Evolutionary conservation across 1,284 basidiomycete genomes (phyloP).

Genomic region (Rhodofomes roseus): DNA sequence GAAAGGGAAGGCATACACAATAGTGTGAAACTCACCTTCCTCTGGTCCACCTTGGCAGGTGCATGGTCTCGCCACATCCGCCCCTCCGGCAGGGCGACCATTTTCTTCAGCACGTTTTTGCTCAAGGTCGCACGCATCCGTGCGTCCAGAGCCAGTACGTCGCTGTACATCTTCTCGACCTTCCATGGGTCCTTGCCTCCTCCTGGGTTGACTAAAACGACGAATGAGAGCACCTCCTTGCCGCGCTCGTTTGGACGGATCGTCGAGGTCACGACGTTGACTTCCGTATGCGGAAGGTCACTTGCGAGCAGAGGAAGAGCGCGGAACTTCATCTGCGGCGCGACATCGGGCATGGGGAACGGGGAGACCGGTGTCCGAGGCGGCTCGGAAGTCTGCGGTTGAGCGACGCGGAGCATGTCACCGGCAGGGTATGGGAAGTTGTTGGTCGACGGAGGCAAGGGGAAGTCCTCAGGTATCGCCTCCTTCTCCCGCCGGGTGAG

Average conservation of each 20-base stretch:
- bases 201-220: slow-evolving; percentile 65
- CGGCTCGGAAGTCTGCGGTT: neutral
- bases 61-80: slow-evolving; percentile 96
- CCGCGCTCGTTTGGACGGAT: slow-evolving; percentile 83
- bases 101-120: slow-evolving; percentile 71
- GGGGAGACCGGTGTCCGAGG: slow-evolving; percentile 21
- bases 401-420: neutral
- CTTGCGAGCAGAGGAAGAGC: slow-evolving; percentile 64
- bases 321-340: slow-evolving; percentile 46
- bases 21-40: slow-evolving; percentile 62
- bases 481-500: neutral
- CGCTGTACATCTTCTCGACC: slow-evolving; percentile 91
- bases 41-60: slow-evolving; percentile 92
- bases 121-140: slow-evolving; percentile 62
- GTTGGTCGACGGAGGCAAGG: slow-evolving; percentile 27
- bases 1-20: neutral
- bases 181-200: slow-evolving; percentile 77
- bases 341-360: slow-evolving; percentile 20
- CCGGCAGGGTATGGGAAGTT: neutral
- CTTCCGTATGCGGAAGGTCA: slow-evolving; percentile 63
- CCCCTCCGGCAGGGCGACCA: slow-evolving; percentile 84
- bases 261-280: slow-evolving; percentile 68
- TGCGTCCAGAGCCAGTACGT: slow-evolving; percentile 83
- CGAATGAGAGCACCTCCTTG: slow-evolving; percentile 83
- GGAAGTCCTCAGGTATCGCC: slow-evolving; percentile 31